phyloP scores from a whole-genome alignment of 306 rosid genomes.

The Prunus campanulata region DNA sequence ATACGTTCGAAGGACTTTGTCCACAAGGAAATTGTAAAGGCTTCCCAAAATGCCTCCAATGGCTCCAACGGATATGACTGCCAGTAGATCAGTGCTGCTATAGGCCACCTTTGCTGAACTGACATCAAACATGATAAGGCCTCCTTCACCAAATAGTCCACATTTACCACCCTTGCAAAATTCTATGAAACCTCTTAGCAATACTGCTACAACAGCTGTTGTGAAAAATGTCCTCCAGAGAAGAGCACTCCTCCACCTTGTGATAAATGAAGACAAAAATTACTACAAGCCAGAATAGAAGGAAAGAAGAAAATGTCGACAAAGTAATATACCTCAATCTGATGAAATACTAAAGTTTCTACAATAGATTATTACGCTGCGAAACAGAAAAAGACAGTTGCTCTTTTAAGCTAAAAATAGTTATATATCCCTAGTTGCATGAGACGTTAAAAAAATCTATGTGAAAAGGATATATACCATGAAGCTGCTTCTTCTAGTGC shows the following conservation, averaged over 20 bases:
- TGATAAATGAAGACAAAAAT: neutral
- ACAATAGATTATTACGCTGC: neutral
- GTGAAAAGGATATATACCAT: conserved; percentile 54
- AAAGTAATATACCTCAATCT: too few species aligned
- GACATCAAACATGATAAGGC: conserved; percentile 68
- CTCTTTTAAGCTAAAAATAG: too few species aligned
- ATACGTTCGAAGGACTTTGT: conserved; percentile 67
- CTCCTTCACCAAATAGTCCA: conserved; percentile 86
- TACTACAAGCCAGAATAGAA: neutral
- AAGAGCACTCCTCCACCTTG: conserved; percentile 91
- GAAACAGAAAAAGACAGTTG: too few species aligned
- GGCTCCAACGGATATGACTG: conserved; percentile 57
- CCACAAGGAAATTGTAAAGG: conserved; percentile 66
- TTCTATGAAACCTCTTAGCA: conserved; percentile 51
- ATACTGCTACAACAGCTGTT: conserved; percentile 78
- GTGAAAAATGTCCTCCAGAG: conserved; percentile 84
- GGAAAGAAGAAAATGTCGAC: neutral
- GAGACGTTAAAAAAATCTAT: neutral
- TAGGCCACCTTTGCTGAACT: conserved; percentile 46
- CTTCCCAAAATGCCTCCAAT: conserved; percentile 73
- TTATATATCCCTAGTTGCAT: neutral
- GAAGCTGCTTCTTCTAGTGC: conserved; percentile 92
- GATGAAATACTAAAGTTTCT: neutral
- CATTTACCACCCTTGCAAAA: conserved; percentile 54
- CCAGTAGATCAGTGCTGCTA: conserved; percentile 48